phyloP scores from a whole-genome alignment of 2,329 filamentous ascomycete species.

The Beauveria rudraprayagi region DNA sequence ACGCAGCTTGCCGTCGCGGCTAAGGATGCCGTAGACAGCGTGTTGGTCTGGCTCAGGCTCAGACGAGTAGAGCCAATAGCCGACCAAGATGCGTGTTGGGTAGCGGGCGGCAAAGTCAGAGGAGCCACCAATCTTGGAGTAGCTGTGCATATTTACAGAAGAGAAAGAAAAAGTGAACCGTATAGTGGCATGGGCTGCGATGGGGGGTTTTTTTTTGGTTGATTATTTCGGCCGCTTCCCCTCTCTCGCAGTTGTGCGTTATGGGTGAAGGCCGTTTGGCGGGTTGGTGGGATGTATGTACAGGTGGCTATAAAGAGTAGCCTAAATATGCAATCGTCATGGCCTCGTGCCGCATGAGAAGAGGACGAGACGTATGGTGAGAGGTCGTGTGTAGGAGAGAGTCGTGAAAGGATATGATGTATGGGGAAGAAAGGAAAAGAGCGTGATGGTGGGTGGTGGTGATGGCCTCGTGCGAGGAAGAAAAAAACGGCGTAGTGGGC shows the following conservation, averaged over 20 bases:
- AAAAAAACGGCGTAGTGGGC: background rate
- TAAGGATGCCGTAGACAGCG: conserved; percentile 11
- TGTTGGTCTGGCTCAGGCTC: conserved; percentile 11
- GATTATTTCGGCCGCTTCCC: background rate
- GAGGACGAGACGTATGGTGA: background rate
- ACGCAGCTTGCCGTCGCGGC: conserved; percentile 10
- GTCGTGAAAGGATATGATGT: background rate
- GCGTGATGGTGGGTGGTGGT: conserved; percentile 3
- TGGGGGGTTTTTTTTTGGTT: background rate
- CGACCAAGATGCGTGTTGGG: conserved; percentile 11
- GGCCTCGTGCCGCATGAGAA: background rate
- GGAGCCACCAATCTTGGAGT: conserved; percentile 8
- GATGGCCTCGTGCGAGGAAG: conserved; percentile 6
- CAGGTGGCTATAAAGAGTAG: conserved; percentile 1
- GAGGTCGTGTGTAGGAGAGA: background rate
- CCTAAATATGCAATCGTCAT: background rate
- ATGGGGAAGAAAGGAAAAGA: background rate
- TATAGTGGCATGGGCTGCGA: background rate
- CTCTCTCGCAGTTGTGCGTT: background rate
- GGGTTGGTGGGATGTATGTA: background rate
- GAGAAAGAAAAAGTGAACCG: background rate
- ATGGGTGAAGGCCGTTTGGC: background rate
- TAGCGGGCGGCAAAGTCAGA: conserved; percentile 10
- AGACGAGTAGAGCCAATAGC: conserved; percentile 10
- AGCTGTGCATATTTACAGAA: conserved; percentile 8